Base-by-base conservation (phyloP, 179 eudicot species). In the Carnegiea gigantea region DNA sequence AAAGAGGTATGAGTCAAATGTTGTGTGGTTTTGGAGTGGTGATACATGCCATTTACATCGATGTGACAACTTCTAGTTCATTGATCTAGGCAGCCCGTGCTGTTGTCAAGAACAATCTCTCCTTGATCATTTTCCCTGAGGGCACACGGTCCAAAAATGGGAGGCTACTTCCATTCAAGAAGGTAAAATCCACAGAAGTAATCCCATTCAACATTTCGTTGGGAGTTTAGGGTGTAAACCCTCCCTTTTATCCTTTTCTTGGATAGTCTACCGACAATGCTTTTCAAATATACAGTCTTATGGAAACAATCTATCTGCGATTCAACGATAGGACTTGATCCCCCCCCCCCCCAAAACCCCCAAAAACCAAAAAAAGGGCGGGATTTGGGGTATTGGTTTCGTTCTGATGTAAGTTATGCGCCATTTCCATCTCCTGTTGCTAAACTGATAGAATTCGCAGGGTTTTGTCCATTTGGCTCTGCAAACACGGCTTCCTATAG, bases 61-160 rank as follows among this genome's bases (percentile, higher is more conserved):
- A 76, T 15, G 9, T 76, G n/a, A 76, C 68, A 72, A 21, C 2
- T 33, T 71, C 46, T 81, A 3, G 6, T 18, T 33, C 70, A n/a
- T 54, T 67, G n/a, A 21, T 57, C 20, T 67, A 88, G 90, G 90
- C 84, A 1, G 82, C 90, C 33, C 51, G 70, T 65, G 85, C 82
- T 77, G 82, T 88, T 67, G 81, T 82, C 54, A 77, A 79, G 83
- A 88, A 88, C 78, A 80, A 86, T 12, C 57, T 84, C 43, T 85
- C 88, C 44, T 70, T 88, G 77, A 88, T 88, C 71, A 82, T 88
- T n/a, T 88, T 86, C n/a, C 88, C 90, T 0, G 90, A 88, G 75
- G 90, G 88, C 33, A 88, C 85, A 40, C 53, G 88, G 68, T 88
- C 90, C 60, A 83, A 79, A 80, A 77, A 74, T 71, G 90, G 90